Conservation (phyloP, 1,139 yeast genomes). For the Yamadazyma aaseri region DNA sequence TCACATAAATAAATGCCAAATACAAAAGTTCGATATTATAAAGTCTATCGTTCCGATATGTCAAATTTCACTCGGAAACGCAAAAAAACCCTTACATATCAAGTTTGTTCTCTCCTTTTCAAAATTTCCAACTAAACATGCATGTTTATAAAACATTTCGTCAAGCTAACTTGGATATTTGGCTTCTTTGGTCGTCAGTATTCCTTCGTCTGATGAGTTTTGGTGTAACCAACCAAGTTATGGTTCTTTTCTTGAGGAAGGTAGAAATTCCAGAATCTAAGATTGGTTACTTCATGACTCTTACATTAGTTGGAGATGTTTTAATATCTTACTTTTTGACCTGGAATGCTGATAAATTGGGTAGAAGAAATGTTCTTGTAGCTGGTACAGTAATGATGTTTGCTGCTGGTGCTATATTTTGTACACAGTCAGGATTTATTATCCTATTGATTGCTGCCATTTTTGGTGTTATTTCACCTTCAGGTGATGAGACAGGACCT, state of each 20-base stretch:
- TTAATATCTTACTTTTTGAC: slow-evolving; percentile 68
- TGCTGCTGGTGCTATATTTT: slow-evolving; percentile 65
- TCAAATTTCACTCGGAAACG: neutral
- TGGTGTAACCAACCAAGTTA: slow-evolving; percentile 79
- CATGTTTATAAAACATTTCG: slow-evolving; percentile 17
- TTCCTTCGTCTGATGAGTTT: slow-evolving; percentile 74
- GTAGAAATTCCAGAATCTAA: slow-evolving; percentile 54
- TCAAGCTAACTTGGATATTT: slow-evolving; percentile 50
- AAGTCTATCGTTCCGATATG: too few relatives aligned
- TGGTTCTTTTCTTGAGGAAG: slow-evolving; percentile 65
- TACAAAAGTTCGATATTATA: too few relatives aligned
- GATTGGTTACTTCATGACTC: slow-evolving; percentile 81
- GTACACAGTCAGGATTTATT: slow-evolving; percentile 45
- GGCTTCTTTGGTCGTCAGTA: slow-evolving; percentile 67
- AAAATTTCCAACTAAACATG: slow-evolving; percentile 3
- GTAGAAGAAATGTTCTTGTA: slow-evolving; percentile 65
- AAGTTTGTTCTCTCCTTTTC: neutral
- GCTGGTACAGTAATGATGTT: slow-evolving; percentile 72
- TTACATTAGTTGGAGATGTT: slow-evolving; percentile 80
- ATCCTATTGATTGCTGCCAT: slow-evolving; percentile 60
- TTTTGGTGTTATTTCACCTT: slow-evolving; percentile 73
- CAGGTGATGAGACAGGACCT: slow-evolving; percentile 93
- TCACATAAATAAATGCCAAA: neutral
- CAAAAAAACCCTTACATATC: neutral
- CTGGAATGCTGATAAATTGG: slow-evolving; percentile 76